A percentile compares a stretch with the other conserved stretches of the same genome.
Evolutionary conservation across 2,329 filamentous ascomycete genomes (phyloP).

Genomic region (Verticillium longisporum): DNA sequence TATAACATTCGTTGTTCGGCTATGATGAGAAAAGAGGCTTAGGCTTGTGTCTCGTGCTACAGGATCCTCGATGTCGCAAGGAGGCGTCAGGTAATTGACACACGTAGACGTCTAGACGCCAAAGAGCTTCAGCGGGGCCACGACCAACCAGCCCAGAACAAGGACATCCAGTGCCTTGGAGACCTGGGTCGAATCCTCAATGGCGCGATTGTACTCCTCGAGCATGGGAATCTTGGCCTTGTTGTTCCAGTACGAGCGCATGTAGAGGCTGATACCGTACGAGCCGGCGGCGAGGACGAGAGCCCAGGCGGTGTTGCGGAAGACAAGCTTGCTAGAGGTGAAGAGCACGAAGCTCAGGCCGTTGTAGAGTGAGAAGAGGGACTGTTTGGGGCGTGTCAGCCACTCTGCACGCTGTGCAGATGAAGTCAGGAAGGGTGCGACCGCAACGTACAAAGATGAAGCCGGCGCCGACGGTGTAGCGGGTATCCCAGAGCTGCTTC

Average conservation of each 20-base stretch:
- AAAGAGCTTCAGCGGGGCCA: not conserved
- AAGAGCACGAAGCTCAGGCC: constrained; percentile 10
- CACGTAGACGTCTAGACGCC: not conserved
- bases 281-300: constrained; percentile 10
- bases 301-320: constrained; percentile 13
- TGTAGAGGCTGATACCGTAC: constrained; percentile 14
- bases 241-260: constrained; percentile 19
- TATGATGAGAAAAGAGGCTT: too few species aligned
- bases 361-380: constrained; percentile 12
- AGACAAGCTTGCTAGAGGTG: constrained; percentile 4
- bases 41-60: too few species aligned
- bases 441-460: constrained; percentile 14
- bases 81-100: too few species aligned
- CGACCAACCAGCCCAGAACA: not conserved
- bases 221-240: constrained; percentile 20
- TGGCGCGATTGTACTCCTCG: constrained; percentile 21
- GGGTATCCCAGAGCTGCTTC: constrained; percentile 18
- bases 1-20: too few species aligned
- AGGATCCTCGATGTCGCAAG: too few species aligned
- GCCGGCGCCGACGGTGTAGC: constrained; percentile 20
- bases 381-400: constrained; percentile 4
- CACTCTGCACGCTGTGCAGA: not conserved
- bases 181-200: constrained; percentile 14
- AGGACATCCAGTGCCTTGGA: not conserved
- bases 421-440: not conserved